Base-by-base conservation (phyloP, 2,329 filamentous ascomycete species). In the Pyrenophora seminiperda region DNA sequence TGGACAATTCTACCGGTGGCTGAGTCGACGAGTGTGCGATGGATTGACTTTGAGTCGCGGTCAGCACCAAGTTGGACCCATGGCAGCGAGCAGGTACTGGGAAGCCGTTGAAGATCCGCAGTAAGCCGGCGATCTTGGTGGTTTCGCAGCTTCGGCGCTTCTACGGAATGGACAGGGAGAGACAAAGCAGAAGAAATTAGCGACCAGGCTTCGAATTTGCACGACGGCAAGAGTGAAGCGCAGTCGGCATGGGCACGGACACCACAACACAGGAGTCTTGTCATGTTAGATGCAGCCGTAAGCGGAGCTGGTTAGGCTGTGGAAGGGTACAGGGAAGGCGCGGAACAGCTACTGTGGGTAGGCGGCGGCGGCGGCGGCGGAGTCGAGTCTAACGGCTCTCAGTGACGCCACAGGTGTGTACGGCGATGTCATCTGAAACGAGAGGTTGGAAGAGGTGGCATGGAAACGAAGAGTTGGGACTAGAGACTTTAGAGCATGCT, bases 101-200 rank as follows among this genome's bases (percentile, higher is more conserved):
- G 32, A 44, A 30, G 40, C 18, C 37, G 46, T 32, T 42, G 36
- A 31, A 33, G 30, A 40, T 41, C 19, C 34, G 51, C 54, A 50
- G 47, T 36, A 51, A 42, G 33, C 50, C 32, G 18, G 10, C 24
- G 24, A 27, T 27, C 24, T 32, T 48, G 41, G 41, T n/a, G 47
- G 45, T 19, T 45, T 41, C 32, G 45, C 41, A 36, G 51, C 47
- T 31, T 33, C 51, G 48, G 44, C 29, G 45, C 47, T 40, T 50
- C 54, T 47, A 55, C 46, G 52, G 43, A 57, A 50, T 55, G 52
- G 34, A 51, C 56, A 48, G 47, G 45, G 20, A 41, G 43, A 43
- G 45, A 18, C 34, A 49, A 27, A 41, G 37, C 41, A 45, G 51
- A 57, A 27, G 47, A 24, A 29, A 45, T 44, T 53, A 48, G 48